Evolutionary conservation across 169 alveolate species (phyloP), one percentile per base, ranked within the genome.

Genomic region (Plasmodium relictum): DNA sequence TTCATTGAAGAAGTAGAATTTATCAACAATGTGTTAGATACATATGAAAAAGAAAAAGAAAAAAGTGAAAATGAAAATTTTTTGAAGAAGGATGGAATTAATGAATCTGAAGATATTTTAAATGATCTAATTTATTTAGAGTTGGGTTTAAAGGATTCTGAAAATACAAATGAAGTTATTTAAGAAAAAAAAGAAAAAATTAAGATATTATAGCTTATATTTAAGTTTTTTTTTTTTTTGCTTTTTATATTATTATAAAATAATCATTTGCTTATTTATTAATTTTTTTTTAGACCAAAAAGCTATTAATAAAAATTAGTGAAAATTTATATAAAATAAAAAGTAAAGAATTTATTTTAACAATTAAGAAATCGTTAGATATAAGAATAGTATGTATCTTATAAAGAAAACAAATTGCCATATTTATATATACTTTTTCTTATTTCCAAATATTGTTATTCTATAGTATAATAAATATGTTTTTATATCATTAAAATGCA

Each of bases 1-100:
- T 80, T 80, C 9, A 61, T 80, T n/a, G 83, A 61, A 26, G 90
- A 80, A 69, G 26, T 80, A 12, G 24, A 80, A 37, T 80, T 80
- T 68, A 80, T 80, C 54, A 80, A 80, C 24, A 16, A 66, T 41
- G 3, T 41, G n/a, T 58, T 80, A 20, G 83, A 80, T 16, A 66
- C 37, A 10, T 80, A 66, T 52, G 74, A 69, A 58, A 31, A 68
- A 37, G 63, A 80, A 52, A 80, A 44, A 22, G 50, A 66, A 54
- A 41, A 50, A 50, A 37, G 44, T 18, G 73, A 74, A 62, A 26
- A 44, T 37, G 24, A 69, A 69, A 22, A 16, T n/a, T 6, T 22
- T 22, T 4, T 26, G 0, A 26, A 65, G 16, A 65, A 31, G 2
- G 31, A n/a, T 20, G 50, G 73, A 10, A n/a, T 6, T 4, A n/a